Evolutionary conservation across 2,329 filamentous ascomycete species (phyloP).

Genomic region (Achaetomium macrosporum): DNA sequence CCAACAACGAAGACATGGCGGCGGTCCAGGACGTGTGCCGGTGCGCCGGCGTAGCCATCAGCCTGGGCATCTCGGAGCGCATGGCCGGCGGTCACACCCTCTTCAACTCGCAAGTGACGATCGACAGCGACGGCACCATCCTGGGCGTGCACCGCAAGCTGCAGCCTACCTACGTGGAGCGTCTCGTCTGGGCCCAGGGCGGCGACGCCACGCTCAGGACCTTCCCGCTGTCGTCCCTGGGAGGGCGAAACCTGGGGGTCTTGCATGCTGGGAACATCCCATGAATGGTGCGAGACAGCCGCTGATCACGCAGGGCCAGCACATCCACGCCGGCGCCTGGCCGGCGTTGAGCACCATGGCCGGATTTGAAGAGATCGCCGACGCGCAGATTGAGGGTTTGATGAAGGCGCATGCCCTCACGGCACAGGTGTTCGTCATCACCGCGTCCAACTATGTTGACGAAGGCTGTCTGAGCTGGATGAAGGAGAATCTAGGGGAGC

Average conservation of each 20-base stretch:
- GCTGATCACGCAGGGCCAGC: slow-evolving; percentile 27
- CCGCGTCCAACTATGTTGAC: slow-evolving; percentile 38
- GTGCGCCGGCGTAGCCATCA: slow-evolving; percentile 17
- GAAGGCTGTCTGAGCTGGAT: slow-evolving; percentile 36
- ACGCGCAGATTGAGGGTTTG: slow-evolving; percentile 40
- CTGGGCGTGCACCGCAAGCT: slow-evolving; percentile 30
- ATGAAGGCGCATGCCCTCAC: slow-evolving; percentile 42
- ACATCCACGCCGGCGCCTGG: slow-evolving; percentile 29
- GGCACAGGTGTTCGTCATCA: slow-evolving; percentile 39
- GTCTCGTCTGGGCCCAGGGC: slow-evolving; percentile 29
- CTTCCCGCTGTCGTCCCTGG: background rate
- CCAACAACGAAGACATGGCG: slow-evolving; percentile 15
- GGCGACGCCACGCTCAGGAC: slow-evolving; percentile 25
- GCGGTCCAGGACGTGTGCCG: slow-evolving; percentile 22
- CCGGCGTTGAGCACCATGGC: slow-evolving; percentile 28
- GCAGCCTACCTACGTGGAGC: slow-evolving; percentile 30
- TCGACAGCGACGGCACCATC: slow-evolving; percentile 26
- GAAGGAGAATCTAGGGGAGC: slow-evolving; percentile 26
- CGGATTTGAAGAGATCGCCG: slow-evolving; percentile 36
- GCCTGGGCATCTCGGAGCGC: slow-evolving; percentile 26
- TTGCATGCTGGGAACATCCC: slow-evolving; percentile 31
- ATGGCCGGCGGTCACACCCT: slow-evolving; percentile 23
- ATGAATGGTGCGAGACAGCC: slow-evolving; percentile 30
- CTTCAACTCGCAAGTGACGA: slow-evolving; percentile 29
- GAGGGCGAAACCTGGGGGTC: slow-evolving; percentile 25